phyloP scores from a whole-genome alignment of 192 early-diverging fungal genomes.

The Diversispora epigaea region DNA sequence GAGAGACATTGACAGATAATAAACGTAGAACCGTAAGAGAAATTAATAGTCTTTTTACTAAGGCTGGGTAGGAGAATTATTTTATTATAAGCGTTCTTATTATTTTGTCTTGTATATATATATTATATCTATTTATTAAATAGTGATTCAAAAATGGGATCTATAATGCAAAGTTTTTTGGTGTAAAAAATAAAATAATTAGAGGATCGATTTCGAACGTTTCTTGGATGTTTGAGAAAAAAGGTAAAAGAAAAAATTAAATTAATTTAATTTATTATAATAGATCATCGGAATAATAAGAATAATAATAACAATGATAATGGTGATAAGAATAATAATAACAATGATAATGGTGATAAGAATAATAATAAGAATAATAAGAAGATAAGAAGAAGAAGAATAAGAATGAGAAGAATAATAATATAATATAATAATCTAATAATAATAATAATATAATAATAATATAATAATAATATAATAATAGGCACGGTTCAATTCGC shows the following conservation, averaged over 20 bases:
- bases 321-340: not conserved
- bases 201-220: constrained; percentile 65
- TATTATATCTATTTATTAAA: constrained; percentile 2
- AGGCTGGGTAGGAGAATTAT: constrained; percentile 40
- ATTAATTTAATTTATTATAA: too few species aligned
- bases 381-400: too few species aligned
- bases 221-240: constrained; percentile 67
- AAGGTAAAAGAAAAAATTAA: constrained; percentile 37
- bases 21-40: constrained; percentile 62
- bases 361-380: too few species aligned
- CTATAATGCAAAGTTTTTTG: too few species aligned
- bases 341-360: too few species aligned
- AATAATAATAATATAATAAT: too few species aligned
- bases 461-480: not conserved
- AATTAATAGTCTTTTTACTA: constrained; percentile 58
- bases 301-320: not conserved
- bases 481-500: constrained; percentile 48
- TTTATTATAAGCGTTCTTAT: not conserved
- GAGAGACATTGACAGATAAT: constrained; percentile 58
- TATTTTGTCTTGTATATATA: not conserved
- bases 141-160: too few species aligned
- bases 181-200: not conserved
- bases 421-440: too few species aligned
- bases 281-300: too few species aligned
- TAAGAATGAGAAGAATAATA: too few species aligned